A percentile compares a stretch with the other conserved stretches of the same genome.
Evolutionary conservation across 2,329 filamentous ascomycete genomes (phyloP).

Genomic region (Aspergillus sp.): DNA sequence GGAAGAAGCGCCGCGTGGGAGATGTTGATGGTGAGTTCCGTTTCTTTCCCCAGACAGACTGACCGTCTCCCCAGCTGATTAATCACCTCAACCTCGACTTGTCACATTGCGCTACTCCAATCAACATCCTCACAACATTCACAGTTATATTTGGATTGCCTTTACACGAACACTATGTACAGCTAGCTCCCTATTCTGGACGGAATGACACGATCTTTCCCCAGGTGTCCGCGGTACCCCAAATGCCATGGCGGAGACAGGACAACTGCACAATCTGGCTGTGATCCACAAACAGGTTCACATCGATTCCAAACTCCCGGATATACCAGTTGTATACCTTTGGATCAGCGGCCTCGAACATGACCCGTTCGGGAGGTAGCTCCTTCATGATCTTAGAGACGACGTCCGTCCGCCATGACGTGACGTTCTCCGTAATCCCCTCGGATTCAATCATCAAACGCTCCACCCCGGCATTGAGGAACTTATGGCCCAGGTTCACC

Average conservation of each 20-base stretch:
- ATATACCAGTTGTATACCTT: conserved; percentile 59
- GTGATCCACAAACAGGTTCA: conserved; percentile 59
- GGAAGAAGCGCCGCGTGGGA: background rate
- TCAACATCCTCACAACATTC: background rate
- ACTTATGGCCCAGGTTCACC: conserved; percentile 49
- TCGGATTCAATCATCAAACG: conserved; percentile 61
- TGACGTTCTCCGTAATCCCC: conserved; percentile 59
- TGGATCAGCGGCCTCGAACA: conserved; percentile 59
- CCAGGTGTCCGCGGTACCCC: conserved; percentile 57
- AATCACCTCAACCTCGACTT: background rate
- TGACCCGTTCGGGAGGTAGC: conserved; percentile 52
- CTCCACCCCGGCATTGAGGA: conserved; percentile 54
- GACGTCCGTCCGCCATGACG: conserved; percentile 55
- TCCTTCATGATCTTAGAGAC: conserved; percentile 54
- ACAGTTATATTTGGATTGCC: background rate
- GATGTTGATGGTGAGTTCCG: background rate
- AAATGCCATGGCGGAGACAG: conserved; percentile 53
- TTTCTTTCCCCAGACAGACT: conserved; percentile 3
- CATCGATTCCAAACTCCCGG: conserved; percentile 56
- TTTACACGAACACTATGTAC: background rate
- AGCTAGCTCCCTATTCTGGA: conserved; percentile 16
- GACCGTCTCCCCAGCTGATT: background rate
- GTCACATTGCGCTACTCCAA: background rate
- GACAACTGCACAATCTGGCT: conserved; percentile 58
- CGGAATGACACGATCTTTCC: conserved; percentile 50